A percentile compares a stretch with the other conserved stretches of the same genome.
Conservation (phyloP, 176 grass and related monocot species). For the Carex pumila region DNA sequence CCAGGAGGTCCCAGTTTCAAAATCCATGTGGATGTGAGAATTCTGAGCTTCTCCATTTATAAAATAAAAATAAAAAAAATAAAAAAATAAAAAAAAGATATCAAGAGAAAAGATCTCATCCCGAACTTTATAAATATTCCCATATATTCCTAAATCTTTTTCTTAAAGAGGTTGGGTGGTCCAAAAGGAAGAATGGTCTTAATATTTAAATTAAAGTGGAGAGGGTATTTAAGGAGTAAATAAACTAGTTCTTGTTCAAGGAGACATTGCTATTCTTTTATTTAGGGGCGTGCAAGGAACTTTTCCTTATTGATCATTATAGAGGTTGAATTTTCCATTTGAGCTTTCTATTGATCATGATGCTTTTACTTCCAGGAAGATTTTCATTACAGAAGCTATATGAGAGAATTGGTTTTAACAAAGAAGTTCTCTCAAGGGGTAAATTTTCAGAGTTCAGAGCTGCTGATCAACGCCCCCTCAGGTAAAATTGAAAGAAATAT, state of each 20-base stretch:
- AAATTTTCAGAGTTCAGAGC: conserved; percentile 74
- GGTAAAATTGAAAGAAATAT: conserved; percentile 29
- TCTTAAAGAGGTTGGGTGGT: neutral
- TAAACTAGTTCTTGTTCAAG: neutral
- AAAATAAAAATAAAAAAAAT: neutral
- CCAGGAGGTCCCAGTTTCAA: neutral
- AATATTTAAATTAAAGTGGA: neutral
- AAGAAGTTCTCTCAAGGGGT: conserved; percentile 86
- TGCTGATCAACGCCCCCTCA: conserved; percentile 76
- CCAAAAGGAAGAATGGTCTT: neutral
- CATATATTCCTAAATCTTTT: neutral
- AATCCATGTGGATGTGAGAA: neutral
- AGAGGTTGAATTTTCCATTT: neutral
- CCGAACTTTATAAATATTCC: neutral
- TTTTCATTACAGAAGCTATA: conserved; percentile 83
- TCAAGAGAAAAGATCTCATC: neutral
- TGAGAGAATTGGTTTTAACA: conserved; percentile 77
- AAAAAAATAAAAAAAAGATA: neutral
- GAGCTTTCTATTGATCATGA: neutral
- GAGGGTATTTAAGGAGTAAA: neutral
- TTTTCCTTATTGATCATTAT: neutral
- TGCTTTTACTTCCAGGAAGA: conserved; percentile 47
- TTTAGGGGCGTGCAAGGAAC: neutral
- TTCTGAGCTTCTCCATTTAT: neutral
- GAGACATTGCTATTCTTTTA: neutral